Evolutionary conservation across 179 eudicot species (phyloP).

Genomic region (Silene noctiflora): DNA sequence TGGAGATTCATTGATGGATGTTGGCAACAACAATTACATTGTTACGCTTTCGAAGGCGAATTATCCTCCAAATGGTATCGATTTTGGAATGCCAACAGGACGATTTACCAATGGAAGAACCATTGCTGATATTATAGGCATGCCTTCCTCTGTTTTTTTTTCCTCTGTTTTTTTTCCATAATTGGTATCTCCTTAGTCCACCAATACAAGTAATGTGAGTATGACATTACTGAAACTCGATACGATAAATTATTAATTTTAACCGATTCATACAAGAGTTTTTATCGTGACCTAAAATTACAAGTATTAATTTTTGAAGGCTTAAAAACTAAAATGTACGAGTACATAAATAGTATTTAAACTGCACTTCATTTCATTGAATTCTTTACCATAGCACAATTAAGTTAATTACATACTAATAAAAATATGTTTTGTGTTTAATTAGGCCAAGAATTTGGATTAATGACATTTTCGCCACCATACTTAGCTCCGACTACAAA

Average conservation of each 20-base stretch:
- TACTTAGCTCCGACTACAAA: constrained; percentile 74
- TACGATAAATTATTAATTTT: not conserved
- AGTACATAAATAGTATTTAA: too few species aligned
- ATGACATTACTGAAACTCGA: too few species aligned
- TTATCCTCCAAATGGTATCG: constrained; percentile 60
- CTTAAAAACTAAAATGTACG: too few species aligned
- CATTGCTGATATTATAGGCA: constrained; percentile 70
- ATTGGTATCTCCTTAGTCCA: too few species aligned
- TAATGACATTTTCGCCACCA: constrained; percentile 54
- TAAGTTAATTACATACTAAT: not conserved
- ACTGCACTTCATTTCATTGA: too few species aligned
- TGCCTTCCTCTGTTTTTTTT: constrained; percentile 3
- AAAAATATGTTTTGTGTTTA: not conserved
- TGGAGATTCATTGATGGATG: constrained; percentile 80
- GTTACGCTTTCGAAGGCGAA: constrained; percentile 60
- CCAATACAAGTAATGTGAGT: too few species aligned
- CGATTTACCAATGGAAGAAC: constrained; percentile 75
- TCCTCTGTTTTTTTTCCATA: not conserved
- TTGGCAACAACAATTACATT: constrained; percentile 75
- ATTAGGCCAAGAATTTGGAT: constrained; percentile 63
- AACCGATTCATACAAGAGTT: not conserved
- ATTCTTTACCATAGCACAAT: too few species aligned
- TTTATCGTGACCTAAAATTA: not conserved
- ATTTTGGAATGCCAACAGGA: constrained; percentile 65
- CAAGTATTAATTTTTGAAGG: too few species aligned